These are phyloP conservation scores for Collybia sp. DNA, from an alignment of 768 basidiomycete species.

Conservation along the genomic window DNA sequence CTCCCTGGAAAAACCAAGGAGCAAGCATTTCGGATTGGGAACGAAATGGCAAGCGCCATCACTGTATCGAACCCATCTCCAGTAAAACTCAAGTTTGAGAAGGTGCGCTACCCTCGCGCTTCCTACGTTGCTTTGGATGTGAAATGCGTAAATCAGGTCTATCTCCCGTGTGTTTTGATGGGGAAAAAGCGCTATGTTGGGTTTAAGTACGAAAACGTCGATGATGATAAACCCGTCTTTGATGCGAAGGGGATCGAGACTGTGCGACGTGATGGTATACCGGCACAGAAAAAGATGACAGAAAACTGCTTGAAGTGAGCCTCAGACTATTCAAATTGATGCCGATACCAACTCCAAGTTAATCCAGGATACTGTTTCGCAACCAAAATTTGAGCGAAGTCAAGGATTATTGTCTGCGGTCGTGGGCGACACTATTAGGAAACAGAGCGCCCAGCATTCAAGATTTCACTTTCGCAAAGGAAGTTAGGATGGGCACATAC, in stretches of 20 bases:
- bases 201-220: slow-evolving; percentile 86
- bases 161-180: slow-evolving; percentile 90
- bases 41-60: slow-evolving; percentile 87
- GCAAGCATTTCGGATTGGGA: slow-evolving; percentile 88
- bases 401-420: slow-evolving; percentile 80
- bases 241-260: slow-evolving; percentile 99
- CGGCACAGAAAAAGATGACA: slow-evolving; percentile 89
- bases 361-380: slow-evolving; percentile 80
- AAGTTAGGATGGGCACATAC: slow-evolving; percentile 91
- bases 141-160: slow-evolving; percentile 62
- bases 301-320: slow-evolving; percentile 84
- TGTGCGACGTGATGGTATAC: slow-evolving; percentile 86
- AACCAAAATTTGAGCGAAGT: slow-evolving; percentile 85
- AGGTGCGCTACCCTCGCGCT: slow-evolving; percentile 41
- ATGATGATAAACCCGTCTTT: slow-evolving; percentile 75
- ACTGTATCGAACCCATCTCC: slow-evolving; percentile 87
- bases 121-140: neutral
- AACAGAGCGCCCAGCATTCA: slow-evolving; percentile 72
- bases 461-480: slow-evolving; percentile 93
- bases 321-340: neutral
- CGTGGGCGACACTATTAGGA: slow-evolving; percentile 83
- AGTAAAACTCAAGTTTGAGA: slow-evolving; percentile 96
- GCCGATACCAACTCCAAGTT: neutral
- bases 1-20: slow-evolving; percentile 89
- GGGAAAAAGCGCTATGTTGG: slow-evolving; percentile 99